Evolutionary conservation across 352 stramenopile genomes (phyloP), one percentile per base, ranked within the genome.

Genomic region (Pythium apleroticum): DNA sequence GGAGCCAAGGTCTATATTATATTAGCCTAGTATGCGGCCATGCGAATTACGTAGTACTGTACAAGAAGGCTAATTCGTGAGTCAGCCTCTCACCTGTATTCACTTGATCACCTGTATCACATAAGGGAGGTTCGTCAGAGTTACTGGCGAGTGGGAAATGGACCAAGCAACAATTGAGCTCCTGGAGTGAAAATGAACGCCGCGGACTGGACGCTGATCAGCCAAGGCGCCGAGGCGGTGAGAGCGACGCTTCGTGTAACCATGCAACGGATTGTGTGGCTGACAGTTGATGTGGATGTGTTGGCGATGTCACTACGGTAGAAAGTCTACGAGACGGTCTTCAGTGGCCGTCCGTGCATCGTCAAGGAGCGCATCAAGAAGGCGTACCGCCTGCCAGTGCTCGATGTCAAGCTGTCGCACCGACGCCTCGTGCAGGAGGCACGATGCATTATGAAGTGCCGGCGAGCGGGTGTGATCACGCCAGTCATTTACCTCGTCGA

Each of bases 281-380:
- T 43, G 24, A 46, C 19, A 11, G 19, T 22, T 11, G 15, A 7
- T 46, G 19, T 46, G 39, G 15, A 24, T 46, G 39, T 41, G 35
- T 12, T 41, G 35, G 6, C 6, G 6, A 19, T 41, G 35, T n/a
- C n/a, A n/a, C n/a, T 19, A 41, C 56, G 57, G 10, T 57, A 93
- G 85, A 90, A 90, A 80, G 78, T 94, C 22, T 94, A 88, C 55
- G 82, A 86, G 67, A 91, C 80, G 19, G 72, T 75, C 37, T 90
- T 94, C 49, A 62, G 65, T 22, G 83, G 84, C 20, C 81, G 81
- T 12, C 54, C 81, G 25, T 92, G 86, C 59, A 73, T 94, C 52
- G 77, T 94, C 66, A 94, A 94, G 69, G 86, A 94, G 70, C 86
- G 86, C 65, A 68, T 94, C 50, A 90, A 90, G 73, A 94, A 94